phyloP scores from a whole-genome alignment of 768 basidiomycete genomes.

The Pseudohyphozyma bogoriensis region DNA sequence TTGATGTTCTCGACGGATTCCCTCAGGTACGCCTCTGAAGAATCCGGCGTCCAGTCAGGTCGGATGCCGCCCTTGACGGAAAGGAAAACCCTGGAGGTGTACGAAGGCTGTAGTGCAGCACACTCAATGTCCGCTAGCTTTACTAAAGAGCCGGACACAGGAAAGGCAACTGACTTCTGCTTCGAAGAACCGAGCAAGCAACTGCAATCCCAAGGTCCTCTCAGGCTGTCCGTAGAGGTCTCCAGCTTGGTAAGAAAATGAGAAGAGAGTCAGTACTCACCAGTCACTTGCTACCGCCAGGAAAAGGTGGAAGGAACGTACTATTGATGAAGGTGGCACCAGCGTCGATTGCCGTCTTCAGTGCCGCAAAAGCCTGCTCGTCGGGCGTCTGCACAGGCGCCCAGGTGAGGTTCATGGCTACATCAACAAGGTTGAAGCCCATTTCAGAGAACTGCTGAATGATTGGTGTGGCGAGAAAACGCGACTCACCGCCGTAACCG shows the following conservation, averaged over 20 bases:
- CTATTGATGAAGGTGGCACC: too few relatives aligned
- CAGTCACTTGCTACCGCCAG: too few relatives aligned
- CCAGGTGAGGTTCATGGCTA: constrained; percentile 3
- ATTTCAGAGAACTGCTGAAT: too few relatives aligned
- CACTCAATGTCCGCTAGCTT: too few relatives aligned
- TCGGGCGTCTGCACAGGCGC: constrained; percentile 44
- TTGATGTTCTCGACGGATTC: constrained; percentile 45
- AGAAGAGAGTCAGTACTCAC: too few relatives aligned
- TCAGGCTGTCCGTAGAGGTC: constrained; percentile 40
- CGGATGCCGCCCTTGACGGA: constrained; percentile 13
- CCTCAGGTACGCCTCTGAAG: constrained; percentile 42
- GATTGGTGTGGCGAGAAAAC: background rate
- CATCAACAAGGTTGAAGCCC: too few relatives aligned
- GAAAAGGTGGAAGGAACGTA: too few relatives aligned
- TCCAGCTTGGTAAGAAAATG: too few relatives aligned
- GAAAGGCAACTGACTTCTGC: too few relatives aligned
- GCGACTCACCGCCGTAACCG: constrained; percentile 48
- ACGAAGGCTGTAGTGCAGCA: constrained; percentile 48
- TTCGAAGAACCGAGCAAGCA: too few relatives aligned
- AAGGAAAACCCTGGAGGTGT: too few relatives aligned
- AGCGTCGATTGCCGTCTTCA: constrained; percentile 39
- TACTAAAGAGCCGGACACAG: too few relatives aligned
- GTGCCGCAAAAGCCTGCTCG: constrained; percentile 53
- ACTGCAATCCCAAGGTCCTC: constrained; percentile 44
- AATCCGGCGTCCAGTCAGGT: constrained; percentile 6